Percentiles rank a stretch among this genome's conserved stretches.
Conservation (phyloP, 2,329 filamentous ascomycete genomes). For the Boeremia exigua region DNA sequence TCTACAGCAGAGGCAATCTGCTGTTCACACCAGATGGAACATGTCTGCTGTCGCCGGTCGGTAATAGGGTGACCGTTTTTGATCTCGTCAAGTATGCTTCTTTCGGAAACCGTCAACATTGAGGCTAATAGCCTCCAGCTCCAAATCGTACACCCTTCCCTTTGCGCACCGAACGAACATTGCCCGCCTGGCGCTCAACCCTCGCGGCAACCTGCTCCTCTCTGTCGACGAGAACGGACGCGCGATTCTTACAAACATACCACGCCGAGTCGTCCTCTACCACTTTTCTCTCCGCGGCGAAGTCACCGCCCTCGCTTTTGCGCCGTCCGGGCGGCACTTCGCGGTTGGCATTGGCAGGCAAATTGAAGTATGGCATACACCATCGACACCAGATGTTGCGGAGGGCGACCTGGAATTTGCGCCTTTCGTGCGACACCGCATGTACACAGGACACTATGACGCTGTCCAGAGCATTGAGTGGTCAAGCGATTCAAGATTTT, state of each 20-base stretch:
- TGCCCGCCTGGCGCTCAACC: conserved; percentile 82
- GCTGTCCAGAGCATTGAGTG: conserved; percentile 85
- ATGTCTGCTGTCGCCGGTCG: conserved; percentile 92
- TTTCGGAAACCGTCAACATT: background rate
- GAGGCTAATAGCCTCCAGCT: conserved; percentile 57
- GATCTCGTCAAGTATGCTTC: conserved; percentile 86
- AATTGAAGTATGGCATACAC: conserved; percentile 95
- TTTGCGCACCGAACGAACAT: conserved; percentile 97
- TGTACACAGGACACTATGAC: conserved; percentile 89
- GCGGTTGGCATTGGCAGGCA: conserved; percentile 85
- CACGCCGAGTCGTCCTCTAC: conserved; percentile 83
- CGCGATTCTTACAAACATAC: conserved; percentile 90
- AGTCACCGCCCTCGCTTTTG: conserved; percentile 85
- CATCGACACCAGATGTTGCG: conserved; percentile 82
- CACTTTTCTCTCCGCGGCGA: conserved; percentile 93
- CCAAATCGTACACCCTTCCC: conserved; percentile 84
- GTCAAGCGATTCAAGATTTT: conserved; percentile 96
- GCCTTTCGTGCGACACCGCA: conserved; percentile 87
- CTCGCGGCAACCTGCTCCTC: conserved; percentile 88
- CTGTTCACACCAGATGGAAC: conserved; percentile 96
- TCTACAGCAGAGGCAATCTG: conserved; percentile 97
- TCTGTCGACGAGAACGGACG: conserved; percentile 93
- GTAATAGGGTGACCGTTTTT: conserved; percentile 94
- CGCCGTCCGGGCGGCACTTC: conserved; percentile 89
- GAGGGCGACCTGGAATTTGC: conserved; percentile 91